Percentiles rank a stretch among this genome's conserved stretches.
Conservation (phyloP, 108 stramenopile genomes). For the Fragilaria crotonensis region DNA sequence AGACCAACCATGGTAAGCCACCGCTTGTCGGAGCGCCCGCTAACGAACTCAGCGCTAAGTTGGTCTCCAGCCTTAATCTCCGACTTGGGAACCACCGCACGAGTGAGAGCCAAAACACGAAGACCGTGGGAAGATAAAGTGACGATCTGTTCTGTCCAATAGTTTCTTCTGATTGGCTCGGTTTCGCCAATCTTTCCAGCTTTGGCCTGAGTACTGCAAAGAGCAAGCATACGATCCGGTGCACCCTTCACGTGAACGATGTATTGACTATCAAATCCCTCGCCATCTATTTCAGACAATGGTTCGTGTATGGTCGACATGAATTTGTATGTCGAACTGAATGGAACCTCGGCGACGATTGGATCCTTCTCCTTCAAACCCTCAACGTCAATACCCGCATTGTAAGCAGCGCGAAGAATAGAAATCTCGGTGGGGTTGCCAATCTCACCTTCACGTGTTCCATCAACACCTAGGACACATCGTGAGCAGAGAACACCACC, state of each 20-base stretch:
- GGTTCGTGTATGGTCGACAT: constrained; percentile 63
- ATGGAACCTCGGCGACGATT: constrained; percentile 76
- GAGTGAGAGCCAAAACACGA: constrained; percentile 83
- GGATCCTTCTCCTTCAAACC: constrained; percentile 43
- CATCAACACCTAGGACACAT: constrained; percentile 65
- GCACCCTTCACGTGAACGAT: constrained; percentile 92
- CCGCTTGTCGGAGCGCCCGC: constrained; percentile 29
- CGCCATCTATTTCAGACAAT: constrained; percentile 27
- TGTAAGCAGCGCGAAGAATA: constrained; percentile 75
- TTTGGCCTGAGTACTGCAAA: constrained; percentile 56
- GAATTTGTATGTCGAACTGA: constrained; percentile 65
- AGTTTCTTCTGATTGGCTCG: constrained; percentile 56
- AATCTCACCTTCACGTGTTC: constrained; percentile 71
- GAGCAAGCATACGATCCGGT: constrained; percentile 80
- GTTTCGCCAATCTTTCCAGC: constrained; percentile 34
- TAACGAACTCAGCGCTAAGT: constrained; percentile 59
- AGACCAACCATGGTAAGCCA: constrained; percentile 86
- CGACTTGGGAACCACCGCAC: constrained; percentile 45
- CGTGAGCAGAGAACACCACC: constrained; percentile 75
- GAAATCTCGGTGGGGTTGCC: constrained; percentile 85
- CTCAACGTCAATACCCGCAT: constrained; percentile 62
- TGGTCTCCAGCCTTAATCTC: constrained; percentile 41
- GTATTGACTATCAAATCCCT: constrained; percentile 34
- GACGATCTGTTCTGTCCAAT: constrained; percentile 73
- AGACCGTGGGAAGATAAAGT: constrained; percentile 79